Base-by-base conservation (phyloP, 1,139 yeast species). In the Saccharomyces uvarum region DNA sequence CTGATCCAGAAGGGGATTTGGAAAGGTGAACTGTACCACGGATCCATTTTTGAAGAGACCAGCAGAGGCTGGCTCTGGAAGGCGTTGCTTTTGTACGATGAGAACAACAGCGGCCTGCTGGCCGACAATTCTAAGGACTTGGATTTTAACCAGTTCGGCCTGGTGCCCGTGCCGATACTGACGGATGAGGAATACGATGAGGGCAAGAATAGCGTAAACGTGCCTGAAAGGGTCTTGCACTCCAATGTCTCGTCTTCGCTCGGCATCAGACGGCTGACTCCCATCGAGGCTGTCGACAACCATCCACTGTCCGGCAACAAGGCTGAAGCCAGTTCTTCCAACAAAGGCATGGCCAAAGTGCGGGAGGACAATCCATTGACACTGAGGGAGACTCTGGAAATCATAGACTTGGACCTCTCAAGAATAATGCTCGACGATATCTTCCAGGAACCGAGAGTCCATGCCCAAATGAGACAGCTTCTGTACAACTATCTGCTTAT, bases 321-420 rank as follows among this genome's bases (percentile, higher is more conserved):
- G 6, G 32, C 42, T 13, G n/a, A 28, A 7, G 29, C 27, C 16
- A 19, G 53, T 46, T 32, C 49, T 47, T 13, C 26, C 26, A 24
- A 4, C 26, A 24, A 24, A 4, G 6, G 26, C 26, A 27, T 49
- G 42, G 53, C 21, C 50, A 41, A 11, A 51, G 41, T 11, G 51
- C 16, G 7, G 24, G 44, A 57, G 24, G 61, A 57, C 14, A 44
- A 53, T 7, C 51, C 57, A 7, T 46, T 60, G 52, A 46, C 58
- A 8, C 29, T 66, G 29, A 50, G 54, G 7, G 71, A 73, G 28
- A 68, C 73, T 2, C 57, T 79, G 33, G 76, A 76, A 27, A 75
- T 78, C n/a, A 80, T 85, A n/a, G 77, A 80, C 16, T 68, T 83
- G 56, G 91, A 85, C 62, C 79, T 84, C 5, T 83, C 82, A 29